phyloP scores from a whole-genome alignment of 345 rosid genomes.

The Aethionema arabicum region DNA sequence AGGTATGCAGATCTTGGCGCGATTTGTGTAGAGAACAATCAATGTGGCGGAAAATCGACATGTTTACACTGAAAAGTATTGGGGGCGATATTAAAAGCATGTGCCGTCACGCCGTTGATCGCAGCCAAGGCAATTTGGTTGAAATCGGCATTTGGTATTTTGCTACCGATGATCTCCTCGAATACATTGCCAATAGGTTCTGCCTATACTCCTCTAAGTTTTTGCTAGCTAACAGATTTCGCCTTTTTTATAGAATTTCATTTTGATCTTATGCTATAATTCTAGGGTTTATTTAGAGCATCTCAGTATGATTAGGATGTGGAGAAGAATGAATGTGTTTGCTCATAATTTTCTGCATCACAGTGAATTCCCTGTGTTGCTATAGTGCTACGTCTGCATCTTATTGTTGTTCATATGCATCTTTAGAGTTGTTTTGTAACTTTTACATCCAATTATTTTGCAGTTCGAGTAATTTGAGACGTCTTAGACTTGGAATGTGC shows the following conservation, averaged over 20 bases:
- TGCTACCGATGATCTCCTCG: slow-evolving; percentile 46
- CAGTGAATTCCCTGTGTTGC: background rate
- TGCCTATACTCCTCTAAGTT: background rate
- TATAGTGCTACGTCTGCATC: background rate
- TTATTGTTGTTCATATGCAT: background rate
- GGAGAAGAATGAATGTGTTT: background rate
- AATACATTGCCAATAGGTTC: slow-evolving; percentile 44
- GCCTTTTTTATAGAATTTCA: too few species aligned
- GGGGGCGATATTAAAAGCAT: slow-evolving; percentile 17
- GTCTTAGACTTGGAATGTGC: slow-evolving; percentile 45
- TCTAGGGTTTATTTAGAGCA: background rate
- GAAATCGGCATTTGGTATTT: slow-evolving; percentile 40
- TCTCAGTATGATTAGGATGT: background rate
- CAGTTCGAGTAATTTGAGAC: slow-evolving; percentile 46
- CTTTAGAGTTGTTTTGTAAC: background rate
- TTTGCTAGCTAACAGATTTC: background rate
- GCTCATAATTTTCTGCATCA: background rate
- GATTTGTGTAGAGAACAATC: slow-evolving; percentile 49
- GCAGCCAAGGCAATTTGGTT: slow-evolving; percentile 46
- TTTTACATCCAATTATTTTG: slow-evolving; percentile 24
- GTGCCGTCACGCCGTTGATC: slow-evolving; percentile 52
- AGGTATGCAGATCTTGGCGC: slow-evolving; percentile 57
- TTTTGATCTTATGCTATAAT: background rate
- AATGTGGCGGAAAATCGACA: slow-evolving; percentile 51
- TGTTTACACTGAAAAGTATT: background rate